Percentiles rank a stretch among this genome's conserved stretches.
These are phyloP conservation scores for Paecilomyces fulvus DNA, from an alignment of 2,329 filamentous ascomycete species.

Conservation along the genomic window DNA sequence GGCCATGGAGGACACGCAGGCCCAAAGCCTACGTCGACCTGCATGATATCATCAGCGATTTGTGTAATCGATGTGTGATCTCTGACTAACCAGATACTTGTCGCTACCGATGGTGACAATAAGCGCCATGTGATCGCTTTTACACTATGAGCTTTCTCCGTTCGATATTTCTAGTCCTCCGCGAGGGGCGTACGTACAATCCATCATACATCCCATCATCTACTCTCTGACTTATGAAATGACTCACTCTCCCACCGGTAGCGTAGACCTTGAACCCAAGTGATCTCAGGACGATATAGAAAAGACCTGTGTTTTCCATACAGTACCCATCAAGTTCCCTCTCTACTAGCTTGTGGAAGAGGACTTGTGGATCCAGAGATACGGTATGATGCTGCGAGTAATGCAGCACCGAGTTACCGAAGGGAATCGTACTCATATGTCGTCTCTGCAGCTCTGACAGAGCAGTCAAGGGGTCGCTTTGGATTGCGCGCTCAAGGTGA, in stretches of 20 bases:
- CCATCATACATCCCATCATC: conserved; percentile 36
- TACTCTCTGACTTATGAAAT: conserved; percentile 20
- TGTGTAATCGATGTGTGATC: neutral
- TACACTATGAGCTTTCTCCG: neutral
- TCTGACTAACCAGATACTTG: conserved; percentile 30
- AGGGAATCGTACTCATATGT: conserved; percentile 44
- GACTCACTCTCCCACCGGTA: conserved; percentile 44
- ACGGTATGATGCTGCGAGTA: conserved; percentile 43
- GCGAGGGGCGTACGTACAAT: conserved; percentile 29
- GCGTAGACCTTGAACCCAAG: conserved; percentile 48
- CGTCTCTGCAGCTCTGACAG: conserved; percentile 30
- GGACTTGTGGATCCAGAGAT: conserved; percentile 39
- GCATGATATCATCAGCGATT: conserved; percentile 24
- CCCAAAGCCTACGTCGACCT: conserved; percentile 58
- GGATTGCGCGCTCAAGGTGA: conserved; percentile 18
- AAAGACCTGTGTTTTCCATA: conserved; percentile 51
- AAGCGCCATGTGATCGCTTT: conserved; percentile 50
- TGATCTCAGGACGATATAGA: conserved; percentile 43
- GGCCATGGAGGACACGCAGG: conserved; percentile 53
- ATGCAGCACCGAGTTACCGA: conserved; percentile 51
- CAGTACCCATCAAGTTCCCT: conserved; percentile 50
- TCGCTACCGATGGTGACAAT: conserved; percentile 48
- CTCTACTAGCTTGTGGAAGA: conserved; percentile 48
- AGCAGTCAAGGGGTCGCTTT: conserved; percentile 21
- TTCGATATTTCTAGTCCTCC: neutral